Base-by-base conservation (phyloP, 352 stramenopile species). In the Pythium rhizo-oryzae region DNA sequence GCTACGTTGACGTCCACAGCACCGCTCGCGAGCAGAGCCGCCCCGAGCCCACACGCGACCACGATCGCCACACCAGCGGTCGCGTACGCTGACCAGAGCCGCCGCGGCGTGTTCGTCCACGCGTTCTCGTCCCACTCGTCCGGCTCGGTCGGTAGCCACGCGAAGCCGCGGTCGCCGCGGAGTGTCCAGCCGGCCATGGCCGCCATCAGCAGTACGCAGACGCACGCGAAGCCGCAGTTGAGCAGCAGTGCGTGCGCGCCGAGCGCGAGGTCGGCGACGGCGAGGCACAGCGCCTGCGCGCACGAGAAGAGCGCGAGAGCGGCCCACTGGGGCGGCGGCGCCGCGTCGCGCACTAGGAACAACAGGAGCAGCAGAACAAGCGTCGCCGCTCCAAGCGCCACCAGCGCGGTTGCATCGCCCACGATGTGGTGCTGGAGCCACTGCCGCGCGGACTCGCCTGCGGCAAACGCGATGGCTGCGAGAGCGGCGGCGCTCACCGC, bases 201-300 rank as follows among this genome's bases (percentile, higher is more conserved):
- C 12, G 60, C 59, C 72, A 75, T 72, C n/a, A 74, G 24, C 41
- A 64, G 4, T 51, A 72, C 51, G 19, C 51, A 58, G 35, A 69
- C 49, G n/a, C 70, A 68, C 53, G 50, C 62, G 60, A 79, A 75
- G 7, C 33, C 52, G 54, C 60, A 71, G 41, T 71, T 72, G 60
- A 67, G 58, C 8, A 74, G 19, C 4, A 57, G 53, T 13, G 65
- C 46, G 24, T 74, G 57, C 12, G 69, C 70, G 61, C 68, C 54
- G n/a, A 70, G 49, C 21, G 54, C 53, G 56, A 72, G 28, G 24
- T 67, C 62, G 8, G 73, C 41, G 7, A 35, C 54, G 11, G 65
- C 53, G 2, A 72, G 51, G 23, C 25, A 62, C 15, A 72, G 33
- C 16, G 33, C 50, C 49, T 76, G 68, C 7, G 51, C 51, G n/a